Conservation (phyloP, 1,284 basidiomycete genomes). For the Sanghuangporus weigelae region DNA sequence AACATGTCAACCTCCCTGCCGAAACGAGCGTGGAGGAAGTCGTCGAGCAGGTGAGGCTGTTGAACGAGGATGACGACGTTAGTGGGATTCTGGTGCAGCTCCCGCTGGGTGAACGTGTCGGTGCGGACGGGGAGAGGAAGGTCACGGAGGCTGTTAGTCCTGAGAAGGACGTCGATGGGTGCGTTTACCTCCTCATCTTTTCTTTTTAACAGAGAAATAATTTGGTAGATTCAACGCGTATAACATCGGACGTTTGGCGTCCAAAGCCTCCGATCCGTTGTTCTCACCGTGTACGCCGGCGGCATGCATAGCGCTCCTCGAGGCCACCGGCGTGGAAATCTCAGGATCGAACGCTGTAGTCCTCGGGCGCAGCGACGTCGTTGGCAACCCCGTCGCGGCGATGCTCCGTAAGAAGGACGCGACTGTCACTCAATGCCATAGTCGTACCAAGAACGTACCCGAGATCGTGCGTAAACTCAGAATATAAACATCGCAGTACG, state of each 20-base stretch:
- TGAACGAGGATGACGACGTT: conserved; percentile 82
- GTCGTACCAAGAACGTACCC: conserved; percentile 78
- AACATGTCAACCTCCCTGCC: conserved; percentile 74
- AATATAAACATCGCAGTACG: conserved; percentile 7
- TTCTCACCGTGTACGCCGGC: conserved; percentile 97
- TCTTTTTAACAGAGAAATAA: conserved; percentile 11
- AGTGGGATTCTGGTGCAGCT: conserved; percentile 96
- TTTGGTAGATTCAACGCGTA: conserved; percentile 87
- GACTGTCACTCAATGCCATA: conserved; percentile 98
- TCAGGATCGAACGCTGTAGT: conserved; percentile 85
- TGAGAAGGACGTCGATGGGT: conserved; percentile 97
- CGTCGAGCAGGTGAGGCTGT: conserved; percentile 69
- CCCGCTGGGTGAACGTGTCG: conserved; percentile 87
- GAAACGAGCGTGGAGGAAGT: conserved; percentile 75
- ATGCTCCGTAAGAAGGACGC: conserved; percentile 90
- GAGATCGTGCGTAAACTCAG: conserved; percentile 51
- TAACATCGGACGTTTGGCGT: conserved; percentile 95
- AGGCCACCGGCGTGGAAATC: conserved; percentile 75
- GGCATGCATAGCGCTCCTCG: conserved; percentile 87
- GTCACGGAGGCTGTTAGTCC: conserved; percentile 95
- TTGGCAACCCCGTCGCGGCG: conserved; percentile 91
- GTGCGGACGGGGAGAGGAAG: conserved; percentile 78
- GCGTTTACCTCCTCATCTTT: conserved; percentile 25
- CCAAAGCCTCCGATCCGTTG: conserved; percentile 85
- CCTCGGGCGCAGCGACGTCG: conserved; percentile 96